Evolutionary conservation across 2,329 filamentous ascomycete genomes (phyloP).

Genomic region (Cryphonectria nitschkei): DNA sequence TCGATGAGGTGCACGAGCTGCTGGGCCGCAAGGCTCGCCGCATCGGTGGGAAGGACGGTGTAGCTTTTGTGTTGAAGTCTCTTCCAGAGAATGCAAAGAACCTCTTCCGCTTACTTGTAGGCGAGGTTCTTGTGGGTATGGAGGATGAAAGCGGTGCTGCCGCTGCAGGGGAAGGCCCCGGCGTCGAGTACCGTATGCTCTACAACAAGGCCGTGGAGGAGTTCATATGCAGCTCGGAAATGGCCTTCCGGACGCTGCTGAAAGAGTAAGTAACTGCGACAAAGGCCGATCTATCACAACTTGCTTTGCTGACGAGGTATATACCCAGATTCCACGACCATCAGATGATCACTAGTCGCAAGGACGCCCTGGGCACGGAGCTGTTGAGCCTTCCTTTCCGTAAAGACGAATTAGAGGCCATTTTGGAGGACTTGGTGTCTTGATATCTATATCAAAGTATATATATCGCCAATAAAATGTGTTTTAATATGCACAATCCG

Average conservation of each 20-base stretch:
- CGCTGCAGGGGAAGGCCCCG: slow-evolving; percentile 59
- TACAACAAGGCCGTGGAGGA: slow-evolving; percentile 97
- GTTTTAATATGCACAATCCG: not conserved
- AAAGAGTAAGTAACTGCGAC: slow-evolving; percentile 71
- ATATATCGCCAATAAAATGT: not conserved
- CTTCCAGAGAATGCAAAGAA: slow-evolving; percentile 90
- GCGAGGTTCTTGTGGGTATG: slow-evolving; percentile 76
- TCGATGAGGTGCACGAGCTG: slow-evolving; percentile 88
- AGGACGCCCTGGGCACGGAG: slow-evolving; percentile 84
- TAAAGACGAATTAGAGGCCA: slow-evolving; percentile 84
- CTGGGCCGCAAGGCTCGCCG: slow-evolving; percentile 79
- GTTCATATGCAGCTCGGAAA: slow-evolving; percentile 95
- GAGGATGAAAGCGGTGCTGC: slow-evolving; percentile 59
- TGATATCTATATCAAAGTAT: slow-evolving; percentile 31
- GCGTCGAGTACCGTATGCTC: slow-evolving; percentile 86
- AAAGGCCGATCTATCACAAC: not conserved
- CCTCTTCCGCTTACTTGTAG: slow-evolving; percentile 82
- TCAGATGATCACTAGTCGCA: slow-evolving; percentile 90
- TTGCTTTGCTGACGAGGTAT: slow-evolving; percentile 35
- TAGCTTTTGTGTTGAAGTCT: slow-evolving; percentile 86
- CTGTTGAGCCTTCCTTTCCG: slow-evolving; percentile 83
- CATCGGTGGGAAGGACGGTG: slow-evolving; percentile 86
- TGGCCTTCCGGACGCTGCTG: slow-evolving; percentile 89
- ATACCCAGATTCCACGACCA: slow-evolving; percentile 82
- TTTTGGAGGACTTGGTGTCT: slow-evolving; percentile 74